A percentile compares a stretch with the other conserved stretches of the same genome.
These are phyloP conservation scores for Neltuma alba DNA, from an alignment of 306 rosid genomes.

Conservation along the genomic window DNA sequence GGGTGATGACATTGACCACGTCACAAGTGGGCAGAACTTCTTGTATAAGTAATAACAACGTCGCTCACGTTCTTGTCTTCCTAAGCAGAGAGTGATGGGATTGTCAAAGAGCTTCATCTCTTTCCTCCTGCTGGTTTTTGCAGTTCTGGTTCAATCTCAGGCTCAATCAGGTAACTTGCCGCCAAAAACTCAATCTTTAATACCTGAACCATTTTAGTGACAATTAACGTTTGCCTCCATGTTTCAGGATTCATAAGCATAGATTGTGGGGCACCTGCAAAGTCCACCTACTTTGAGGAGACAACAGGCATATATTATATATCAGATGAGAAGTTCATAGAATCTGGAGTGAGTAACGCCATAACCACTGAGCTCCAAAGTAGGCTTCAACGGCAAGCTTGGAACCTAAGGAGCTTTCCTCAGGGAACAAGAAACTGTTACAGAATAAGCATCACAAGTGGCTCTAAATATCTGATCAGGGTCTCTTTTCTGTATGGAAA, in stretches of 20 bases:
- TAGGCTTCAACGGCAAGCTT: neutral
- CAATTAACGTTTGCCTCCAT: neutral
- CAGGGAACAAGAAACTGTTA: slow-evolving; percentile 56
- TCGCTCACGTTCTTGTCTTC: neutral
- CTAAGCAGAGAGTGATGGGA: slow-evolving; percentile 8
- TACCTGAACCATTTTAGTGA: no score
- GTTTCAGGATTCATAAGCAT: slow-evolving; percentile 56
- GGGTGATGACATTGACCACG: neutral
- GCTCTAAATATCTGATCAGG: slow-evolving; percentile 39
- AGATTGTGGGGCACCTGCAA: slow-evolving; percentile 45
- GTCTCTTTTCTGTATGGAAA: slow-evolving; percentile 45
- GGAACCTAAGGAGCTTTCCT: slow-evolving; percentile 49
- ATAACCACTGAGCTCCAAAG: slow-evolving; percentile 15
- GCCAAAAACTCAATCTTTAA: neutral
- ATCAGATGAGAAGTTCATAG: slow-evolving; percentile 49
- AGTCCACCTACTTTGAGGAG: slow-evolving; percentile 27
- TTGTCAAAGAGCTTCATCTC: slow-evolving; percentile 14
- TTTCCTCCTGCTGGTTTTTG: slow-evolving; percentile 27
- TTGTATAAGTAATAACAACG: neutral
- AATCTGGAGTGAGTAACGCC: slow-evolving; percentile 31
- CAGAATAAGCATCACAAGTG: slow-evolving; percentile 37
- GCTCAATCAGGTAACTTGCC: slow-evolving; percentile 55
- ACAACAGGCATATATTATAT: slow-evolving; percentile 35
- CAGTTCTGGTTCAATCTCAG: slow-evolving; percentile 40
- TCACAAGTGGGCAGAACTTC: neutral